These are phyloP conservation scores for Nakaseomyces bracarensis DNA, from an alignment of 1,139 yeast genomes.

Conservation along the genomic window DNA sequence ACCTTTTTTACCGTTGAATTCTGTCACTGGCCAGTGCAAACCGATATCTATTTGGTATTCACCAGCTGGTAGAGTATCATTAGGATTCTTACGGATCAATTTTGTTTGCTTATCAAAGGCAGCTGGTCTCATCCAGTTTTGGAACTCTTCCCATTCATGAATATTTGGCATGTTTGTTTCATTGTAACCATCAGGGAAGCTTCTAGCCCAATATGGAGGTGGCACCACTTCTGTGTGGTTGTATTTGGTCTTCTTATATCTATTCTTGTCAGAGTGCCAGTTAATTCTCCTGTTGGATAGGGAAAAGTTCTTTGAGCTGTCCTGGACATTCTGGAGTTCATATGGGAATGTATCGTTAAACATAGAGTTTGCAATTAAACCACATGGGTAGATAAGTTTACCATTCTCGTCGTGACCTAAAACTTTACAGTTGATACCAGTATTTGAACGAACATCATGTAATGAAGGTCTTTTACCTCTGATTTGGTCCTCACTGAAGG, in stretches of 20 bases:
- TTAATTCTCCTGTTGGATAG: slow-evolving; percentile 54
- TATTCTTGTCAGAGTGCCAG: slow-evolving; percentile 54
- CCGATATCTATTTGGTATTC: slow-evolving; percentile 51
- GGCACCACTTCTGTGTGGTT: slow-evolving; percentile 56
- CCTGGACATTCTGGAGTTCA: slow-evolving; percentile 29
- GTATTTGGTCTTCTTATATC: slow-evolving; percentile 54
- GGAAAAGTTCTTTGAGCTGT: slow-evolving; percentile 38
- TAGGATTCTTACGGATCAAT: slow-evolving; percentile 50
- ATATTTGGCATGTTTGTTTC: slow-evolving; percentile 55
- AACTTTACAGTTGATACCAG: slow-evolving; percentile 70
- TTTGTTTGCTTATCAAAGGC: slow-evolving; percentile 65
- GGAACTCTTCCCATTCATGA: slow-evolving; percentile 48
- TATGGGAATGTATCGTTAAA: slow-evolving; percentile 60
- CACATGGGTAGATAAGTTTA: slow-evolving; percentile 63
- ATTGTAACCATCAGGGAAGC: slow-evolving; percentile 64
- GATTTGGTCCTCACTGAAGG: slow-evolving; percentile 84
- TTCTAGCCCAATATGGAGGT: slow-evolving; percentile 66
- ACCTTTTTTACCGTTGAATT: slow-evolving; percentile 65
- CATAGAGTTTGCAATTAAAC: slow-evolving; percentile 66
- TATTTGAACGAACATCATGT: slow-evolving; percentile 45
- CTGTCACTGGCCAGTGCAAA: slow-evolving; percentile 59
- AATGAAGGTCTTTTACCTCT: slow-evolving; percentile 44
- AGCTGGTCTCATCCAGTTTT: slow-evolving; percentile 83
- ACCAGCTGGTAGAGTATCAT: slow-evolving; percentile 45
- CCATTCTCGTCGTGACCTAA: slow-evolving; percentile 44